These are phyloP conservation scores for Arthrinium phaeospermum DNA, from an alignment of 2,329 filamentous ascomycete species.

Conservation along the genomic window DNA sequence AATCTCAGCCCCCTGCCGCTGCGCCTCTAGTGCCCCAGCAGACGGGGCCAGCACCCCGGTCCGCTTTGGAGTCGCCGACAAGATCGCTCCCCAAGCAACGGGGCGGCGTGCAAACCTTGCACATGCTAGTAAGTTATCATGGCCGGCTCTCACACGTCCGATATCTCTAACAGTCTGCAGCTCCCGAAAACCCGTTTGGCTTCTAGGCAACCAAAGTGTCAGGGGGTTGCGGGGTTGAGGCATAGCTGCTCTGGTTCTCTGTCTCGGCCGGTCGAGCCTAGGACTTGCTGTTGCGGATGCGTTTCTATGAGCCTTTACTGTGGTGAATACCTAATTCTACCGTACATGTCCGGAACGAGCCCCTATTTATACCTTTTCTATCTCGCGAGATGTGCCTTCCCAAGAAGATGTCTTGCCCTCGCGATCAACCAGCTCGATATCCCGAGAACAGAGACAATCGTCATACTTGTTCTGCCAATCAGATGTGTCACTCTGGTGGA, in stretches of 20 bases:
- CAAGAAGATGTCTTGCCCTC: not conserved
- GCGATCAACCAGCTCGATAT: not conserved
- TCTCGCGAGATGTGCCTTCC: not conserved
- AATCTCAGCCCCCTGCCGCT: conserved; percentile 62
- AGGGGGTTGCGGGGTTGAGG: not conserved
- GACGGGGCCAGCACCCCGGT: conserved; percentile 88
- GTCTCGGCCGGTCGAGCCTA: not conserved
- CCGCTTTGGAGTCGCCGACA: conserved; percentile 85
- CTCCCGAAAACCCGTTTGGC: conserved; percentile 60
- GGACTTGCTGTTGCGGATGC: no score
- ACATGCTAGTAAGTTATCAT: conserved; percentile 84
- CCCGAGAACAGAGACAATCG: not conserved
- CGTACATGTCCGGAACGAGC: not conserved
- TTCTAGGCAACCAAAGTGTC: conserved; percentile 40
- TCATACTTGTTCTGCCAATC: not conserved
- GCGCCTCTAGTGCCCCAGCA: conserved; percentile 75
- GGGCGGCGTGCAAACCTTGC: conserved; percentile 88
- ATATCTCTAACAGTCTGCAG: conserved; percentile 35
- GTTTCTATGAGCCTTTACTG: not conserved
- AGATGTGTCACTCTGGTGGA: not conserved
- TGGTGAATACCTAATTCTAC: not conserved
- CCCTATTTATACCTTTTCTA: not conserved
- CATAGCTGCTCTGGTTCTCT: not conserved
- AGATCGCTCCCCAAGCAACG: conserved; percentile 83
- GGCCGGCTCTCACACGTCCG: not conserved